phyloP scores from a whole-genome alignment of 305 asterid genomes.

The Rubia peregrina region DNA sequence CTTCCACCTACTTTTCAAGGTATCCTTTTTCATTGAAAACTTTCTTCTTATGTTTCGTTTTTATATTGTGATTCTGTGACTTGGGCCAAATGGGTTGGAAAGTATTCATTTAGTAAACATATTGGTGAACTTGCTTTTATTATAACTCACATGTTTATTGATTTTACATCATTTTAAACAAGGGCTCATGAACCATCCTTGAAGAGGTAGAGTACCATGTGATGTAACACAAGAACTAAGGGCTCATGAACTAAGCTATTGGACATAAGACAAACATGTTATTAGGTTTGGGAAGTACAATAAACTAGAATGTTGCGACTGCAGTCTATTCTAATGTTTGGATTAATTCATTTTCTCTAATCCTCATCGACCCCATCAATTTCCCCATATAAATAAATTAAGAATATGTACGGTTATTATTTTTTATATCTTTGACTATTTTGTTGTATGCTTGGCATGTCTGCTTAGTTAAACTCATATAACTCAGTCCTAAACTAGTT shows the following conservation, averaged over 20 bases:
- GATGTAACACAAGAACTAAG: background rate
- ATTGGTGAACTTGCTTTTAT: background rate
- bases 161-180: background rate
- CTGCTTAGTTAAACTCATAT: background rate
- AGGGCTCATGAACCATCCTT: background rate
- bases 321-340: background rate
- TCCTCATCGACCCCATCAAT: background rate
- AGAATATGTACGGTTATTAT: background rate
- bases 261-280: background rate
- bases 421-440: background rate
- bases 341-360: background rate
- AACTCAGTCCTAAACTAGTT: background rate
- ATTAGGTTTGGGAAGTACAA: background rate
- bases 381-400: no score
- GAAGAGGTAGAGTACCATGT: background rate
- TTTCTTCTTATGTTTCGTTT: background rate
- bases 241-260: constrained; percentile 1
- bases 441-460: background rate
- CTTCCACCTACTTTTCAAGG: constrained; percentile 97
- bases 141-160: background rate
- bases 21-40: constrained; percentile 14
- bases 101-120: background rate
- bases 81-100: background rate
- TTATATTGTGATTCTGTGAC: background rate
- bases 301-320: background rate